These are phyloP conservation scores for Picochlorum costavermella DNA, from an alignment of 139 green algal species.

Conservation along the genomic window DNA sequence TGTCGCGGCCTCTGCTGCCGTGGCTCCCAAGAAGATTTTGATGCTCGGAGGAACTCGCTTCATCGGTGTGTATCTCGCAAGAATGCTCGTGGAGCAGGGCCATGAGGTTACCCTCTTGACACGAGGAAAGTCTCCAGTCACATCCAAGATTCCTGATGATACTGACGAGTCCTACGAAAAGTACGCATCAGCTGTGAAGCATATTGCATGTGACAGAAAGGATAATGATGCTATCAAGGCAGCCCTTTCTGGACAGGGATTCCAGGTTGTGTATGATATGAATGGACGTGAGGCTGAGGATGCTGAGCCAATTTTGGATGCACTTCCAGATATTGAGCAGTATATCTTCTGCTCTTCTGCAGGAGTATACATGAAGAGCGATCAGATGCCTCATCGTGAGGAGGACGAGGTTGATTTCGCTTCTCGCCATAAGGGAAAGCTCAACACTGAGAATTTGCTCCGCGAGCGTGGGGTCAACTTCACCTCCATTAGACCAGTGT, in stretches of 20 bases:
- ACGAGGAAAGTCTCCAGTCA: slow-evolving; percentile 81
- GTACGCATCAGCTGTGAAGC: slow-evolving; percentile 69
- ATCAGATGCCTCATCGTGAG: slow-evolving; percentile 89
- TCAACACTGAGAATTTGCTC: slow-evolving; percentile 87
- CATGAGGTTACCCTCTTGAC: slow-evolving; percentile 93
- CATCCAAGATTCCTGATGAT: slow-evolving; percentile 83
- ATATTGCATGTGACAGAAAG: slow-evolving; percentile 83
- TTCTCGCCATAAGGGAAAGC: slow-evolving; percentile 93
- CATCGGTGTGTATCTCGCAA: slow-evolving; percentile 91
- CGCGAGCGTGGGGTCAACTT: slow-evolving; percentile 63
- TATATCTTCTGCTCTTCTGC: slow-evolving; percentile 88
- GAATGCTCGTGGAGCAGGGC: slow-evolving; percentile 75
- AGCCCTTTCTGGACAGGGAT: slow-evolving; percentile 55
- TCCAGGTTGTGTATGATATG: slow-evolving; percentile 97
- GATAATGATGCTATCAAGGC: slow-evolving; percentile 58
- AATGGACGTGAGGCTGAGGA: slow-evolving; percentile 87
- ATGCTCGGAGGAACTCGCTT: slow-evolving; percentile 93
- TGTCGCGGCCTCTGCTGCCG: slow-evolving; percentile 9
- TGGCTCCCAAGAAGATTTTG: slow-evolving; percentile 71
- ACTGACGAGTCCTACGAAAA: slow-evolving; percentile 60
- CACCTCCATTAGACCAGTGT: slow-evolving; percentile 86
- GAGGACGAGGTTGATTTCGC: slow-evolving; percentile 83
- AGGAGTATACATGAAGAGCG: slow-evolving; percentile 92
- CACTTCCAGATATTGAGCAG: slow-evolving; percentile 59
- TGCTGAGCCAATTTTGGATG: slow-evolving; percentile 62